phyloP scores from a whole-genome alignment of 805 yeast species.

The Wickerhamiella vanderwaltii region DNA sequence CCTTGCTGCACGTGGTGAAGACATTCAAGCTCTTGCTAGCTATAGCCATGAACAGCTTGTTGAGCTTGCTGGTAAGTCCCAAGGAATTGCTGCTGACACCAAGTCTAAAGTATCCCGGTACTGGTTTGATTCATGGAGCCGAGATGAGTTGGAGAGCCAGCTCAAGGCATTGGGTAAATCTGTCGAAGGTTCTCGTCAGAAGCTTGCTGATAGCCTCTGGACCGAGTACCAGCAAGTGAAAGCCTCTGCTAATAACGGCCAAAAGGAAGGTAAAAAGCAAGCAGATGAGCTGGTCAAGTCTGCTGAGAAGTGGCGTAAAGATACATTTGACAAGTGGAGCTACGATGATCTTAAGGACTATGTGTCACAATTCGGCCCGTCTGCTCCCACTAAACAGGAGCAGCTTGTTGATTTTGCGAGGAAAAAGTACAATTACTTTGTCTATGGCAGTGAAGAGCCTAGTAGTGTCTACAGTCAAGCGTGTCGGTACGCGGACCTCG shows the following conservation, averaged over 20 bases:
- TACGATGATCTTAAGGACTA: constrained; percentile 44
- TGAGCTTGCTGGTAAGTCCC: constrained; percentile 30
- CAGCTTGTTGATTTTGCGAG: constrained; percentile 21
- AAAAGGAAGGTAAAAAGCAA: constrained; percentile 35
- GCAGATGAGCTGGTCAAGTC: constrained; percentile 30
- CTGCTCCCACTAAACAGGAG: constrained; percentile 14
- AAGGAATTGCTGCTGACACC: constrained; percentile 29
- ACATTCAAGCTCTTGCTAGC: constrained; percentile 23
- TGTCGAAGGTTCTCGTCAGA: constrained; percentile 34
- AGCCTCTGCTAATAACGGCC: constrained; percentile 31
- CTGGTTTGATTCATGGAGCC: constrained; percentile 44
- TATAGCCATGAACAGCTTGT: constrained; percentile 32
- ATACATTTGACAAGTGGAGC: constrained; percentile 41
- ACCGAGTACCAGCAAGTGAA: constrained; percentile 34
- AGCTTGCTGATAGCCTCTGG: constrained; percentile 36
- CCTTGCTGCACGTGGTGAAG: constrained; percentile 28
- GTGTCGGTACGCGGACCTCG: constrained; percentile 3
- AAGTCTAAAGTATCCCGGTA: constrained; percentile 36
- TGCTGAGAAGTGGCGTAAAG: constrained; percentile 31
- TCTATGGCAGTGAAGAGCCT: constrained; percentile 11
- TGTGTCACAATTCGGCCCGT: constrained; percentile 35
- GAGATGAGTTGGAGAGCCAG: constrained; percentile 39
- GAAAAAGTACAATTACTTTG: constrained; percentile 17
- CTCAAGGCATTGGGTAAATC: constrained; percentile 34
- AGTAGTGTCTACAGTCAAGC: neutral